Base-by-base conservation (phyloP, 805 yeast genomes). In the Yamadazyma endophytica region DNA sequence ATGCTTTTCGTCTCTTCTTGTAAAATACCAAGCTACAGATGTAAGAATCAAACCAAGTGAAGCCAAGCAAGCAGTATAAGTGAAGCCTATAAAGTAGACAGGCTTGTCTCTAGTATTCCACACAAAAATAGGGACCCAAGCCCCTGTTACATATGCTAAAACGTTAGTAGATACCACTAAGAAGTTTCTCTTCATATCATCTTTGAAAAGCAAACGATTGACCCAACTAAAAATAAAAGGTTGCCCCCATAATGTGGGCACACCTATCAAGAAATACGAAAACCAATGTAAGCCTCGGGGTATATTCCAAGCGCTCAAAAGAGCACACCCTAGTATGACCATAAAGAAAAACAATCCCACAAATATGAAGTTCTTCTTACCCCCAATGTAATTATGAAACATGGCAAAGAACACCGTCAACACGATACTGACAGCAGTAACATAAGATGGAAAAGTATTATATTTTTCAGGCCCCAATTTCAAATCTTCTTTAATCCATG, bases 201-300 rank as follows among this genome's bases (percentile, higher is more conserved):
- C 68, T 6, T 57, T 47, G 16, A 58, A 56, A 13, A 75, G 46
- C 16, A 66, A 43, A 21, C 73, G 54, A 44, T 75, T 75, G 21
- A 74, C 65, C 82, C 81, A 76, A 2, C 77, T 58, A 37, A 67
- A 75, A 9, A 74, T 70, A 40, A 70, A 62, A 2, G 79, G 79
- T 52, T 72, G 79, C 1, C 77, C 80, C 68, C 66, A 66, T 3
- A 70, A 46, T 0, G 68, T 54, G 7, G 77, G 76, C 11, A 68
- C 47, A 3, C 75, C 74, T 3, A 67, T 49, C 28, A 73, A 39
- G 40, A 64, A 73, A 47, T 71, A 77, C 9, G 68, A 55, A 7
- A 68, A 51, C 74, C 77, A 74, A 36, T 73, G 75, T 21, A 66
- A 60, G 1, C 70, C 71, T 9, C 42, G 49, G 1, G 75, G 72